Evolutionary conservation across 2,329 filamentous ascomycete genomes (phyloP), one percentile per base, ranked within the genome.

Genomic region (Dothideomycetidae sp.): DNA sequence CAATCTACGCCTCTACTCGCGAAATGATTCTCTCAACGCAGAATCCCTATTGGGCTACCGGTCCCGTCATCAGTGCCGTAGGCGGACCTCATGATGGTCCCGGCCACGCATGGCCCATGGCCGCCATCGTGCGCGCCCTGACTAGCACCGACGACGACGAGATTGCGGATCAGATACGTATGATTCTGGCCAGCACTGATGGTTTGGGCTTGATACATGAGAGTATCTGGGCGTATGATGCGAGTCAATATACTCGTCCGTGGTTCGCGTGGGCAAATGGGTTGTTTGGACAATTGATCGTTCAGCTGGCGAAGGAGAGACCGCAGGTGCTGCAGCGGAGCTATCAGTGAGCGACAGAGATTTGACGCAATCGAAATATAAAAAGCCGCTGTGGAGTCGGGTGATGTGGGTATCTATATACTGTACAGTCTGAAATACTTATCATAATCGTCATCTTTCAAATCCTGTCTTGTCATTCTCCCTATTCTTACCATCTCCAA

Each of bases 261-360:
- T 69, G 65, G 62, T 40, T 31, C 36, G 59, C 57, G 57, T 69
- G 66, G 66, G 66, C 64, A 21, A 70, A 66, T 46, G 65, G 62
- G 9, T 48, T 68, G 39, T 69, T 64, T 51, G 66, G 63, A 7
- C 61, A 66, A 48, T 62, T 64, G 60, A 59, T 68, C 15, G 38
- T 68, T 16, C 60, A 66, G 40, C 45, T 68, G 26, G 55, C 61
- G 42, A 48, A 55, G 11, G 52, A 62, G 42, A 64, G 61, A 53
- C 62, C 63, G 21, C 50, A 53, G 13, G 47, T 67, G 18, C 42
- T 67, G 44, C 43, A 48, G 41, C 52, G 54, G 42, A 65, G 59
- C 48, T 67, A 63, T 38, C 63, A 67, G 48, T 44, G 15, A 34
- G 31, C 29, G 5, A 5, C 29, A 13, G 21, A 7, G 21, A n/a